Evolutionary conservation across 1,284 basidiomycete species (phyloP), one percentile per base, ranked within the genome.

Genomic region (Peniophora sp.): DNA sequence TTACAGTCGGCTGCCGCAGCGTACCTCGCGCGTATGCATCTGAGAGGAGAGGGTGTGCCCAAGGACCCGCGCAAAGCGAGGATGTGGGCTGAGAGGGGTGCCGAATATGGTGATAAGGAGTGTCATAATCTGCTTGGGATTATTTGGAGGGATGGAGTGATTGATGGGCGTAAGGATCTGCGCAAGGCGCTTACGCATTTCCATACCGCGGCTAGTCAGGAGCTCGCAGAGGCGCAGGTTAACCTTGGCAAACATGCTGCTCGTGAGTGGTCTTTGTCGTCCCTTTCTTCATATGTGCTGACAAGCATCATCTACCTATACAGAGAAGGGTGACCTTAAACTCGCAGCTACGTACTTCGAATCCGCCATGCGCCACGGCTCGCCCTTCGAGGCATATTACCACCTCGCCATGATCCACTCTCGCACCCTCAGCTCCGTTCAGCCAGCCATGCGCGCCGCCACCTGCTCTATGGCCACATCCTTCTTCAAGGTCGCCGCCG

Each of bases 71-170:
- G 70, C 19, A 70, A 82, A 53, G 97, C 96, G 12, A 91, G 84
- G 69, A 80, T 96, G 69, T 99, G 97, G 97, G 95, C 95, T 61
- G 86, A 92, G 59, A 76, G 95, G 44, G 96, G 93, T 0, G 84
- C 79, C 3, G 83, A 85, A 50, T 77, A 83, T 62, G 85, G 84
- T 27, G 93, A 98, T 59, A 78, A 85, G 55, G 94, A 97, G 64
- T 89, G 85, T 51, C 81, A 88, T 55, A 97, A 97, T 62, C 88
- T 86, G 0, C 71, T 99, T 17, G 97, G 95, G 1, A 85, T 98
- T 57, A 92, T 99, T 57, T 88, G 85, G 69, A 77, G 94, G 45
- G 94, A 99, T 62, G 96, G 92, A 0, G 70, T 97, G 16, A 67
- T 85, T 3, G 78, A 80, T 32, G 79, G 79, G 1, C 67, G 74